A percentile compares a stretch with the other conserved stretches of the same genome.
Evolutionary conservation across 75 land plant species (phyloP).

Genomic region (Cryptomeria japonica): DNA sequence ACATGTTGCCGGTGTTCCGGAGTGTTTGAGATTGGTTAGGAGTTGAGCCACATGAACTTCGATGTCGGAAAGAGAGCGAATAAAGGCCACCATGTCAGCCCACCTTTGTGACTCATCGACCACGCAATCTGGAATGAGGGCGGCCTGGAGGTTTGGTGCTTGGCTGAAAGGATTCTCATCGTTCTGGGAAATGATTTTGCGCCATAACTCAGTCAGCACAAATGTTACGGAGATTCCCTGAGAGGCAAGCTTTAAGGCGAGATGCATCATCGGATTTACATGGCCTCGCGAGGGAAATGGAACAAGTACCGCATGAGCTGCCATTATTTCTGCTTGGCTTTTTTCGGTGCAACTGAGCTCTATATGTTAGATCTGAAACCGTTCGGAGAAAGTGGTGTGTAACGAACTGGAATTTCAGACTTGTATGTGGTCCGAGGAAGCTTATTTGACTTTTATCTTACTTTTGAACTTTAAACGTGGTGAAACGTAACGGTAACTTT

Average conservation of each 20-base stretch:
- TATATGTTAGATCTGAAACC: too few relatives aligned
- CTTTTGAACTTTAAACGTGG: too few relatives aligned
- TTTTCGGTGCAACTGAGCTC: too few relatives aligned
- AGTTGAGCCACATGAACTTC: neutral
- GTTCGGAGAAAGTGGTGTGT: too few relatives aligned
- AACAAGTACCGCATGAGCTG: neutral
- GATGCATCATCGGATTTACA: neutral
- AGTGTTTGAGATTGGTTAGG: neutral
- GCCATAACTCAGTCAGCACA: neutral
- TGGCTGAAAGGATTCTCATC: neutral
- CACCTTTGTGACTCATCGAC: neutral
- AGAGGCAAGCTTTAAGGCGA: neutral
- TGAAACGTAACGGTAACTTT: too few relatives aligned
- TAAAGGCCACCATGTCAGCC: neutral
- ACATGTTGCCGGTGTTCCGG: neutral
- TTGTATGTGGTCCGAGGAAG: too few relatives aligned
- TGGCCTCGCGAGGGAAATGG: neutral
- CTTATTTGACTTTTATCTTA: too few relatives aligned
- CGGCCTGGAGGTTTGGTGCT: neutral
- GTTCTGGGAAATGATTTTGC: neutral
- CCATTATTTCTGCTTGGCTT: neutral
- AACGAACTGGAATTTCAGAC: too few relatives aligned
- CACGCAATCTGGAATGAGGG: neutral
- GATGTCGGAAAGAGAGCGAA: neutral
- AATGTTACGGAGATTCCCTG: neutral